phyloP scores from a whole-genome alignment of 2,329 filamentous ascomycete genomes.

The Fusarium sp. region DNA sequence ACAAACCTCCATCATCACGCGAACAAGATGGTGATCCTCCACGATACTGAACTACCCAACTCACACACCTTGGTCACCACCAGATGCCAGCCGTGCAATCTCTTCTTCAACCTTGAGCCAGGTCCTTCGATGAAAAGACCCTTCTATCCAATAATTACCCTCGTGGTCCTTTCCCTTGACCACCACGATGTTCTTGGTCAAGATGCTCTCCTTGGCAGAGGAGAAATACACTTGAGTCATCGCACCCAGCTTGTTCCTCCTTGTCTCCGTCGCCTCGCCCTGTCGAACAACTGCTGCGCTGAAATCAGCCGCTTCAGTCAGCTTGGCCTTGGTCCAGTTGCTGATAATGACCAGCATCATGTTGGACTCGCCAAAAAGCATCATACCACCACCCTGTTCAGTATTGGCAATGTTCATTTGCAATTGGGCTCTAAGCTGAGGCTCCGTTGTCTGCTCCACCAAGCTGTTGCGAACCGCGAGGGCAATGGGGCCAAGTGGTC shows the following conservation, averaged over 20 bases:
- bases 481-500: constrained; percentile 45
- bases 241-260: constrained; percentile 30
- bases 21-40: not conserved
- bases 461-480: constrained; percentile 47
- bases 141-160: constrained; percentile 44
- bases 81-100: not conserved
- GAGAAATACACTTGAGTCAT: constrained; percentile 32
- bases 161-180: constrained; percentile 44
- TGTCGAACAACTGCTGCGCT: constrained; percentile 40
- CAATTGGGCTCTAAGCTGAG: constrained; percentile 46
- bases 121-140: constrained; percentile 32
- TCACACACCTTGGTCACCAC: not conserved
- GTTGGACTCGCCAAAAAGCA: constrained; percentile 47
- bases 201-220: constrained; percentile 5
- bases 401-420: constrained; percentile 35
- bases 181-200: constrained; percentile 25
- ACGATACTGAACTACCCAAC: not conserved
- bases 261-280: constrained; percentile 7
- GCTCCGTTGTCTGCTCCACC: constrained; percentile 47
- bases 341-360: constrained; percentile 48
- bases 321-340: constrained; percentile 52
- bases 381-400: constrained; percentile 26
- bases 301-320: constrained; percentile 52
- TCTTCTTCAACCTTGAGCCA: constrained; percentile 45
- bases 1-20: too few species aligned